Base-by-base conservation (phyloP, 352 stramenopile species). In the Thraustotheca clavata region DNA sequence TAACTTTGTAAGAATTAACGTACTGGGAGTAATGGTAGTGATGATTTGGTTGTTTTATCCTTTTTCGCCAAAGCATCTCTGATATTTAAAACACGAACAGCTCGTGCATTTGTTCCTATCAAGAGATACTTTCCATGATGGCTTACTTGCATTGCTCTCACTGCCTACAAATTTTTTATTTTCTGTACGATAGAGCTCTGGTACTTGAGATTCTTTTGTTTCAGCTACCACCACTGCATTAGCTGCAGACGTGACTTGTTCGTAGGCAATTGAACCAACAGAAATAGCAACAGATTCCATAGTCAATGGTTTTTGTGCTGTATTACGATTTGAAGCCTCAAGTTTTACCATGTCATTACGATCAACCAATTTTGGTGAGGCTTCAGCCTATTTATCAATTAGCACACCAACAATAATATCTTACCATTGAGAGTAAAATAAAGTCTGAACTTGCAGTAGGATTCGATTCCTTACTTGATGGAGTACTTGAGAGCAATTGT, bases 311-410 rank as follows among this genome's bases (percentile, higher is more conserved):
- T 16, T 18, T 20, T 16, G 38, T 18, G 38, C 38, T 43, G 38
- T 20, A 18, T 16, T 43, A 20, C 38, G 38, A 16, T 43, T 16
- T 43, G 43, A 2, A 14, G 43, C 12, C n/a, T 14, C 9, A 52
- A 31, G n/a, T 61, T 34, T 9, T 43, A 65, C 33, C 57, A 65
- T 65, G 24, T 65, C 57, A 26, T 65, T 65, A 9, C 57, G 55
- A 20, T 18, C 18, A 20, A 4, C 18, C 6, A 49, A 11, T 4
- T 35, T 24, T 52, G 57, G 11, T 16, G 22, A 31, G 20, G 57
- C 22, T 9, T 2, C 11, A 27, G 54, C 4, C 12, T n/a, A 22
- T 22, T n/a, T 27, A n/a, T 3, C 11, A 41, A 38, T 8, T 38
- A 8, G 16, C 50, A 24, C 12, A 20, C 2, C 2, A 3, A 2